These are phyloP conservation scores for Chara braunii DNA, from an alignment of 139 green algal species.

Conservation along the genomic window DNA sequence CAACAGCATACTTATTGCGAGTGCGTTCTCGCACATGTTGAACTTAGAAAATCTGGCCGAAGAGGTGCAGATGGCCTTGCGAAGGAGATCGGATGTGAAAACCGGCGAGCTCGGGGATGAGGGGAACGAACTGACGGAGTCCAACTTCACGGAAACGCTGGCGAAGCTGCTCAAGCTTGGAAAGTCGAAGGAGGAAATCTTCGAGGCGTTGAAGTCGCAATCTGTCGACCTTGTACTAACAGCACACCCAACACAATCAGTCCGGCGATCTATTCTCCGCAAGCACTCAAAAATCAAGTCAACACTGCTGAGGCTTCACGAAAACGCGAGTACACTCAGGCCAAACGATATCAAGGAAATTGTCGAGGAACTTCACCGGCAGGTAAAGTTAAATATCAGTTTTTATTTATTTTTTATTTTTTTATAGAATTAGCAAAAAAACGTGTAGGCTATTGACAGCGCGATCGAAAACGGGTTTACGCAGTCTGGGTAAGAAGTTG, in stretches of 20 bases:
- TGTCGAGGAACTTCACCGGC: too few relatives aligned
- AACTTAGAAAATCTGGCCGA: constrained; percentile 27
- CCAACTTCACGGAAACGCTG: constrained; percentile 34
- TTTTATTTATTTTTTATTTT: too few relatives aligned
- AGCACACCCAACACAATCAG: constrained; percentile 32
- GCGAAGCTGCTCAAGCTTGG: constrained; percentile 29
- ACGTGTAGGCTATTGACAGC: too few relatives aligned
- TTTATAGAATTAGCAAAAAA: too few relatives aligned
- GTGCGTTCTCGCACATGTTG: constrained; percentile 40
- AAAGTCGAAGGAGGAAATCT: constrained; percentile 34
- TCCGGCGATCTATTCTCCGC: constrained; percentile 30
- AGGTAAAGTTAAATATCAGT: too few relatives aligned
- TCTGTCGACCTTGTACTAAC: constrained; percentile 37
- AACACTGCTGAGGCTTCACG: too few relatives aligned
- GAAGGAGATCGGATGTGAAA: constrained; percentile 4
- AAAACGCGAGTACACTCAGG: too few relatives aligned
- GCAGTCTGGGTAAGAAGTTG: too few relatives aligned
- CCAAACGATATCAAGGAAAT: too few relatives aligned
- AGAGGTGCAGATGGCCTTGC: not conserved
- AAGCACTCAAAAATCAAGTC: too few relatives aligned
- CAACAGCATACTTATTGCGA: constrained; percentile 32
- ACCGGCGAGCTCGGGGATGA: constrained; percentile 19
- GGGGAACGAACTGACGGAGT: constrained; percentile 30
- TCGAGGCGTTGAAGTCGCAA: constrained; percentile 21
- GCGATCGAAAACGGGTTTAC: too few relatives aligned